Evolutionary conservation across 2,329 filamentous ascomycete species (phyloP), one percentile per base, ranked within the genome.

Genomic region (Diaporthe citrichinensis): DNA sequence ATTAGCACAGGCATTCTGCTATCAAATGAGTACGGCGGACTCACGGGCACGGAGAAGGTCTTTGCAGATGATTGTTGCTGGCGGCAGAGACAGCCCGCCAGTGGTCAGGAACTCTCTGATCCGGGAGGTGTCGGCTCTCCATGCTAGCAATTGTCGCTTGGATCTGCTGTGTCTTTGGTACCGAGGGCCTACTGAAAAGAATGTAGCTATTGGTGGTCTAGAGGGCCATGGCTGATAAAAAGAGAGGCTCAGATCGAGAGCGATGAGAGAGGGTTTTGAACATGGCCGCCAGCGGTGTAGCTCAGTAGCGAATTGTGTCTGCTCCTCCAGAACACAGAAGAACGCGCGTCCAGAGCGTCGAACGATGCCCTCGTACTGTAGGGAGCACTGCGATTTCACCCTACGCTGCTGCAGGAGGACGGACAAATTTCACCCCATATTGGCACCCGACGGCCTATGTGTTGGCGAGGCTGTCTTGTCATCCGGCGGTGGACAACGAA

Each of bases 361-460:
- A 39, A 55, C 23, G 34, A 41, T 6, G 46, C 65, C 65, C 65
- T 69, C 65, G 34, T 28, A 41, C 4, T 3, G 36, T 23, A 69
- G 49, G 65, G 65, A 55, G 65, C 49, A 34, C 49, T 41, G 49
- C 34, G 49, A 46, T 41, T 41, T 53, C 49, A 69, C 65, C 65
- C 65, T 69, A 25, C 65, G 34, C 49, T 55, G 65, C 65, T 69
- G 65, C 46, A 69, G 65, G 65, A 34, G 9, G 65, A 69, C 65
- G 49, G 65, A 55, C 23, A 15, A 41, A 28, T 39, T 53, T 55
- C 65, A 69, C 46, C 49, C 65, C 65, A 41, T 69, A 17, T 14
- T 39, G 44, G 46, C 62, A 53, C 62, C 46, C 46, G 20, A 39
- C n/a, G 23, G 15, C 44, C 44, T 25, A 39, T 20, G 65, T 55